phyloP scores from a whole-genome alignment of 2,329 filamentous ascomycete genomes.

The Xylariales sp. region DNA sequence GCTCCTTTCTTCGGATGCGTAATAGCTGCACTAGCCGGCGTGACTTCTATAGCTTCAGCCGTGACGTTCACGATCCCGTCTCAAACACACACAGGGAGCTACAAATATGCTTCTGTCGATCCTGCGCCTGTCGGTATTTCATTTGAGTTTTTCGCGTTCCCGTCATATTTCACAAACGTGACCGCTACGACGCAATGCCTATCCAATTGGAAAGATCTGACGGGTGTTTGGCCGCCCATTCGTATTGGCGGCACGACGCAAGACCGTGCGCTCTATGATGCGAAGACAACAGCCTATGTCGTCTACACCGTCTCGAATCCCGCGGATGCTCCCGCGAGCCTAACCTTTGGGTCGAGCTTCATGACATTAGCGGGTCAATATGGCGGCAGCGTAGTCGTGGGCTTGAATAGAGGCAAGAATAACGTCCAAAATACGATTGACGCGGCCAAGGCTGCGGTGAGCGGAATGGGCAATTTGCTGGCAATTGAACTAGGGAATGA shows the following conservation, averaged over 20 bases:
- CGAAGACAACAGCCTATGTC: conserved; percentile 58
- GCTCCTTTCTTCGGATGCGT: conserved; percentile 17
- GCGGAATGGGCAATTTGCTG: conserved; percentile 60
- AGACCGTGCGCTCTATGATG: conserved; percentile 65
- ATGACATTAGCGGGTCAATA: conserved; percentile 62
- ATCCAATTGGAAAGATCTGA: conserved; percentile 61
- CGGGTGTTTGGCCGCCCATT: conserved; percentile 64
- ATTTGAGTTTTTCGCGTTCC: conserved; percentile 69
- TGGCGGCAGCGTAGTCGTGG: conserved; percentile 61
- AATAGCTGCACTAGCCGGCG: conserved; percentile 30
- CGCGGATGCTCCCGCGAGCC: conserved; percentile 59
- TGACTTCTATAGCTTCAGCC: conserved; percentile 36
- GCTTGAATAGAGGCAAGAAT: conserved; percentile 65
- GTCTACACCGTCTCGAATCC: conserved; percentile 61
- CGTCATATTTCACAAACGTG: conserved; percentile 64
- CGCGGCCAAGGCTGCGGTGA: conserved; percentile 59
- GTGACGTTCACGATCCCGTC: conserved; percentile 52
- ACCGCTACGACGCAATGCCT: conserved; percentile 63
- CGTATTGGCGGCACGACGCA: conserved; percentile 70
- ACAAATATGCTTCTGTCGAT: conserved; percentile 51
- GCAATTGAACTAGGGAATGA: conserved; percentile 69
- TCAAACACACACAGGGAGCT: conserved; percentile 42
- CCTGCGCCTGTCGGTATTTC: conserved; percentile 59
- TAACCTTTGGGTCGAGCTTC: conserved; percentile 66
- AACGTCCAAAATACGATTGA: conserved; percentile 65